Evolutionary conservation across 1,139 yeast species (phyloP).

Genomic region (Sugiyamaella pinicola): DNA sequence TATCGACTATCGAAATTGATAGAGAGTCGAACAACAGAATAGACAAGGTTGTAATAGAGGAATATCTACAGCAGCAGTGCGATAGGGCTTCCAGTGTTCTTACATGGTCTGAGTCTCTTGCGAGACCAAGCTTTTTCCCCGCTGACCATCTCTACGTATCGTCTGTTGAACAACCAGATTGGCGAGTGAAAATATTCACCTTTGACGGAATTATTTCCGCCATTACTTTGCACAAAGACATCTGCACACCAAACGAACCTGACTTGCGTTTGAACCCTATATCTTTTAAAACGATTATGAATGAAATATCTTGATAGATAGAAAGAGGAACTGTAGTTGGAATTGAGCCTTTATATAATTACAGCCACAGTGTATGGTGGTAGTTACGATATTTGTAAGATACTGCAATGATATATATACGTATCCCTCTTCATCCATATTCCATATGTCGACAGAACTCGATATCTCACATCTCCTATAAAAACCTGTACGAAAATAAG

Average conservation of each 20-base stretch:
- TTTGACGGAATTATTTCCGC: constrained; percentile 11
- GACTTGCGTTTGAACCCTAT: not conserved
- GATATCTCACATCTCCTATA: no score
- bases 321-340: no score
- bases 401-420: no score
- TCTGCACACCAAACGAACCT: constrained; percentile 5
- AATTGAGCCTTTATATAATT: no score
- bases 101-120: not conserved
- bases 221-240: constrained; percentile 8
- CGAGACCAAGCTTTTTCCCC: not conserved
- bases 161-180: constrained; percentile 7
- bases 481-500: no score
- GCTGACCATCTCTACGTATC: not conserved
- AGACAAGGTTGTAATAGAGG: constrained; percentile 5
- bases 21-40: constrained; percentile 2
- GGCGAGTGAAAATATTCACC: constrained; percentile 14
- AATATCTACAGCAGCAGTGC: constrained; percentile 1
- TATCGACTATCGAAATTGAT: constrained; percentile 6
- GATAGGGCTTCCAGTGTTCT: not conserved
- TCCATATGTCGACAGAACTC: no score
- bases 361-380: no score
- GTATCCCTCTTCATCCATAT: no score
- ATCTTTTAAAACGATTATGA: not conserved
- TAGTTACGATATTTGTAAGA: no score
- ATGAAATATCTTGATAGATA: not conserved